Base-by-base conservation (phyloP, 352 stramenopile genomes). In the Phytophthora ramorum region DNA sequence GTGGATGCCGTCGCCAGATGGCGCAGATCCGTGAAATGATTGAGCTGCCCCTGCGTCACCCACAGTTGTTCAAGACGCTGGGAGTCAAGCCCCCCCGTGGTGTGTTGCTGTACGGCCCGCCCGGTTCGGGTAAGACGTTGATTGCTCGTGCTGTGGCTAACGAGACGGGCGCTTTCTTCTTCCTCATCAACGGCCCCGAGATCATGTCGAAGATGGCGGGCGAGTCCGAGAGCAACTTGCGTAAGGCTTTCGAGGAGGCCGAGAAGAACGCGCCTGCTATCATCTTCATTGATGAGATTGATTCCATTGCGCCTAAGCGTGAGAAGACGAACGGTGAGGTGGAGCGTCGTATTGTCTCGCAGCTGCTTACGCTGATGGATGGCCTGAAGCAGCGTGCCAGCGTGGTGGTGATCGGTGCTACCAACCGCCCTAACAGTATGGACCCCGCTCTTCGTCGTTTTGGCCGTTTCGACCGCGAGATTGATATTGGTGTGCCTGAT, bases 211-310 rank as follows among this genome's bases (percentile, higher is more conserved):
- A 99, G 78, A 98, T 98, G 93, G 90, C 92, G 2, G 95, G 95
- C 47, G 95, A 98, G 69, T 96, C 83, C 0, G 93, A 98, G 68
- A 93, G 75, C 57, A 98, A 98, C 76, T 51, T 97, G 53, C 89
- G 97, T 40, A 99, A 99, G 76, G 97, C 97, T 8, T 99, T 99
- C 63, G 96, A 99, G 71, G 96, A 99, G 76, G 97, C 98, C 0
- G 97, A 99, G 82, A 99, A 99, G 88, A 99, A 99, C 76, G 96
- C 97, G 3, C 98, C 98, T 19, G 93, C 97, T n/a, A 99, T 99
- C 75, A 99, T 99, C 66, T 99, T 99, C 71, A 99, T 99, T 76
- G 98, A 99, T 82, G 98, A 99, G 64, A 99, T 99, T 67, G 98
- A 99, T 75, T 99, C 97, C 13, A 93, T 96, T 59, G 97, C 97